Base-by-base conservation (phyloP, 345 rosid species). In the Moricandia arvensis region DNA sequence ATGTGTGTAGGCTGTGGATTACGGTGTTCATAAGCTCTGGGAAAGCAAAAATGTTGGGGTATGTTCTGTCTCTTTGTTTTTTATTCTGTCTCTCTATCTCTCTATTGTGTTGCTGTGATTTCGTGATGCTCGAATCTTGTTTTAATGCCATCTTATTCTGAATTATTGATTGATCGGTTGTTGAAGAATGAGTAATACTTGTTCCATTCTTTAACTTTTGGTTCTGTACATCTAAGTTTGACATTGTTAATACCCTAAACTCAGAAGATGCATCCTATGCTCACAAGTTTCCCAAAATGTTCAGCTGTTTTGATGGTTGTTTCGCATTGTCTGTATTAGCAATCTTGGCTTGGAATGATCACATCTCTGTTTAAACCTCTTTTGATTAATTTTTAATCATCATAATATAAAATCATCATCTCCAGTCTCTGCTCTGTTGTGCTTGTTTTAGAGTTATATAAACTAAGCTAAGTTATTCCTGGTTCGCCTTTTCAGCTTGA, bases 11-110 rank as follows among this genome's bases (percentile, higher is more conserved):
- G 99, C 90, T 73, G 98, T 91, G 63, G 99, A 96, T 87, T 96
- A 96, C 73, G 97, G 98, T 83, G 93, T 93, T 79, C 90, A 79
- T 41, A 96, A 86, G 84, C 53, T 96, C 7, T 96, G 97, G 98
- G 98, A 96, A 79, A 7, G 73, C 85, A 95, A 90, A 80, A 95
- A 95, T 29, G 86, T 89, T 71, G 99, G 99, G 93, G 99, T 96
- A 90, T 55, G 71, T 33, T 38, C 29, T 74, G 0, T 27, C 13
- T 49, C 8, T 45, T 7, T 45, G 21, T 27, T 24, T 27, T 24
- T 33, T 4, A 29, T 21, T 45, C 43, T 21, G 31, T 29, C 4
- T 17, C n/a, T n/a, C n/a, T n/a, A n/a, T n/a, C n/a, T n/a, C 51
- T 61, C 70, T 61, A 66, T 64, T 15, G 0, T n/a, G n/a, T n/a